Conservation (phyloP, 176 grass and related monocot genomes). For the Oropetium thomaeum region DNA sequence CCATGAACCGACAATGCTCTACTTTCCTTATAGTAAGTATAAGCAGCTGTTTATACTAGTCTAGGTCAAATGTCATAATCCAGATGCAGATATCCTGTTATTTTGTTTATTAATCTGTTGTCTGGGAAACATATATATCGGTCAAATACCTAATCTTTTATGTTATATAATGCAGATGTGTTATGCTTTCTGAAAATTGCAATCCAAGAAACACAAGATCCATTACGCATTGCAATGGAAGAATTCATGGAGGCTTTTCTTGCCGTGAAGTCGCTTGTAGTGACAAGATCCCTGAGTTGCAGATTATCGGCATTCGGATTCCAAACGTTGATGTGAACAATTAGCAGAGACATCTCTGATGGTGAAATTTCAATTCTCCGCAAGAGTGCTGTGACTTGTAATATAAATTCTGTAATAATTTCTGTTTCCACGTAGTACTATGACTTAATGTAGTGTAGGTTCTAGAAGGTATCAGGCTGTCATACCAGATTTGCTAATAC, state of each 20-base stretch:
- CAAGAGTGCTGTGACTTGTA: not conserved
- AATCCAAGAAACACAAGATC: not conserved
- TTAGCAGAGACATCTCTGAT: not conserved
- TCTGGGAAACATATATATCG: not conserved
- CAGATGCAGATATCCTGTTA: not conserved
- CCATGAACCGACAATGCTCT: too few species aligned
- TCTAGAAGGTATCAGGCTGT: too few species aligned
- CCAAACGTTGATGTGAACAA: not conserved
- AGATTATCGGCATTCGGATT: not conserved
- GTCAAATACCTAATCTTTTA: not conserved
- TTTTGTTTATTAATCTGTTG: not conserved
- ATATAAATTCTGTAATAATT: not conserved
- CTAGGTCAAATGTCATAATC: not conserved
- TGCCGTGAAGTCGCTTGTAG: not conserved
- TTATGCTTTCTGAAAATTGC: not conserved
- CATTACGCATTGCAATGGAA: not conserved
- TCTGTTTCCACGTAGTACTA: not conserved
- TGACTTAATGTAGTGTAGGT: too few species aligned
- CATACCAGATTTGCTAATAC: too few species aligned
- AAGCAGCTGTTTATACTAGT: not conserved
- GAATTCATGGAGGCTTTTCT: not conserved
- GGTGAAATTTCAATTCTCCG: not conserved
- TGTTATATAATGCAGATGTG: not conserved
- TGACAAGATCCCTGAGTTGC: not conserved
- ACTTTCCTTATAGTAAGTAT: not conserved